A percentile compares a stretch with the other conserved stretches of the same genome.
phyloP scores from a whole-genome alignment of 2,329 filamentous ascomycete species.

The Colletotrichum brevisporum region DNA sequence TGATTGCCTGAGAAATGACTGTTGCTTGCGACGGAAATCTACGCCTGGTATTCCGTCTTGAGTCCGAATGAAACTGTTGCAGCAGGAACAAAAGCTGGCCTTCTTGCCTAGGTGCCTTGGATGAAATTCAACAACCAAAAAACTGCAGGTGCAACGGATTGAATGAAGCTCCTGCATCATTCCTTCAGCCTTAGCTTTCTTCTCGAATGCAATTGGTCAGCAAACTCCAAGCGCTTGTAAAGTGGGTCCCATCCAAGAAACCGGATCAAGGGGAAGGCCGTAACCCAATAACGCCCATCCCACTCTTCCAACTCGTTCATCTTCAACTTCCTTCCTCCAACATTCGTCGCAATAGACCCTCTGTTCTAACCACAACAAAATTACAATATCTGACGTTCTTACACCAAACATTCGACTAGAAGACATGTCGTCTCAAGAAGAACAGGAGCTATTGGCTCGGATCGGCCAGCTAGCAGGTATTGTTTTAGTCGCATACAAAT shows the following conservation, averaged over 20 bases:
- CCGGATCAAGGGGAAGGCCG: constrained; percentile 18
- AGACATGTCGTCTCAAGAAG: constrained; percentile 55
- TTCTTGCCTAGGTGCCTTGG: too few species aligned
- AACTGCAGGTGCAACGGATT: background rate
- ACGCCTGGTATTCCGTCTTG: too few species aligned
- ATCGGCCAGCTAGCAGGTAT: constrained; percentile 67
- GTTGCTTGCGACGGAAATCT: too few species aligned
- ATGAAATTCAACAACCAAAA: constrained; percentile 9
- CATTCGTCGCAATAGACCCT: constrained; percentile 7
- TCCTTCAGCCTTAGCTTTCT: constrained; percentile 35
- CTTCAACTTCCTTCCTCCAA: background rate
- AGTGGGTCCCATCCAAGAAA: constrained; percentile 18
- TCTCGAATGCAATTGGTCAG: constrained; percentile 30
- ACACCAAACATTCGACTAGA: background rate
- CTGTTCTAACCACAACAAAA: background rate
- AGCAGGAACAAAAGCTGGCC: too few species aligned
- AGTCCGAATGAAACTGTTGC: too few species aligned
- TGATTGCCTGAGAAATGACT: too few species aligned
- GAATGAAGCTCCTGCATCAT: constrained; percentile 28
- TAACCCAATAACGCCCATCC: constrained; percentile 22
- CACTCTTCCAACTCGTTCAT: background rate
- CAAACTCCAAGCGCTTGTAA: background rate
- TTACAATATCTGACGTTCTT: background rate
- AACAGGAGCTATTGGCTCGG: constrained; percentile 66
- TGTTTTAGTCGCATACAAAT: constrained; percentile 14